Evolutionary conservation across 192 early-diverging fungal genomes (phyloP).

Genomic region (Chytriomyces confervae): DNA sequence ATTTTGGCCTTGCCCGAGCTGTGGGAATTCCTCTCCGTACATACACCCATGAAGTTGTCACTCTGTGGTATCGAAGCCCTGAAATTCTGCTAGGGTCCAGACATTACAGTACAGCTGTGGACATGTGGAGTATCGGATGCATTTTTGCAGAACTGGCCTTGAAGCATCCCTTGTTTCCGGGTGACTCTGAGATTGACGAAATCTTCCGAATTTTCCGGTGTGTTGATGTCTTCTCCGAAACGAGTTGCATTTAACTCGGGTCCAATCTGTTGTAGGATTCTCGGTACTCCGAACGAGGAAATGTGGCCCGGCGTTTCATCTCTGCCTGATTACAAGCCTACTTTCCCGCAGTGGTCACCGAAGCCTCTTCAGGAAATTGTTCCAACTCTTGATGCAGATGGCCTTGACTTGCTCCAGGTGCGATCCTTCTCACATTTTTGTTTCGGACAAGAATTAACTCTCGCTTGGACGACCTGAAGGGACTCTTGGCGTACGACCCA

Average conservation of each 20-base stretch:
- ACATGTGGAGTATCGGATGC: slow-evolving; percentile 98
- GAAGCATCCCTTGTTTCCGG: slow-evolving; percentile 83
- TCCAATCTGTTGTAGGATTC: slow-evolving; percentile 40
- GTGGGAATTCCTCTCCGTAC: slow-evolving; percentile 89
- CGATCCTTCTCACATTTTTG: slow-evolving; percentile 5
- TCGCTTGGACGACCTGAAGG: slow-evolving; percentile 28
- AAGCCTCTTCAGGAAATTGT: slow-evolving; percentile 56
- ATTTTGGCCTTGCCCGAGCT: slow-evolving; percentile 94
- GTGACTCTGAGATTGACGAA: slow-evolving; percentile 90
- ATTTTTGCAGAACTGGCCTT: slow-evolving; percentile 95
- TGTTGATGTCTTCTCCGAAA: background rate
- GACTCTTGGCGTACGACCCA: slow-evolving; percentile 79
- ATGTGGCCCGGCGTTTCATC: slow-evolving; percentile 78
- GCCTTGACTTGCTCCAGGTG: slow-evolving; percentile 73
- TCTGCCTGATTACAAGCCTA: slow-evolving; percentile 82
- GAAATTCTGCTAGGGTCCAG: slow-evolving; percentile 92
- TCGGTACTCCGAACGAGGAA: slow-evolving; percentile 81
- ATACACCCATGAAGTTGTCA: slow-evolving; percentile 85
- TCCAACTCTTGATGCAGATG: slow-evolving; percentile 63
- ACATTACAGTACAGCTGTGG: slow-evolving; percentile 90
- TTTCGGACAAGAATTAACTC: background rate
- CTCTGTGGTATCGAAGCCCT: slow-evolving; percentile 41
- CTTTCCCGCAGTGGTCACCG: slow-evolving; percentile 76
- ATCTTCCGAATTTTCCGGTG: slow-evolving; percentile 88
- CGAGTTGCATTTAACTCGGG: background rate